Evolutionary conservation across 2,329 filamentous ascomycete genomes (phyloP), one percentile per base, ranked within the genome.

Genomic region (Trichoderma lentiforme): DNA sequence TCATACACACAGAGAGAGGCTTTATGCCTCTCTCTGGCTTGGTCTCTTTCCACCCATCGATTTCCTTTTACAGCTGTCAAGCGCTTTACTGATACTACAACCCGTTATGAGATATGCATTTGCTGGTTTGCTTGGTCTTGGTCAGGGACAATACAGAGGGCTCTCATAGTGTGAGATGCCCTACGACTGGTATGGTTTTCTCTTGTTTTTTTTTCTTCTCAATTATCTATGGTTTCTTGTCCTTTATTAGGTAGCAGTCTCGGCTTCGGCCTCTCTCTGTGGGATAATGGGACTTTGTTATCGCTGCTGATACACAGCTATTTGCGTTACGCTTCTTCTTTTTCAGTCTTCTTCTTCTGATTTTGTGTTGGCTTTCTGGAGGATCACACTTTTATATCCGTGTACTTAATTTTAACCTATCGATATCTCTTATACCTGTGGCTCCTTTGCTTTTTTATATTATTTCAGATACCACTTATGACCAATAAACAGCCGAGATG

Each of bases 401-500:
- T 66, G 56, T 70, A 56, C 30, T 70, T 73, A 72, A 74, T 64
- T 63, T 63, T 64, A 43, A 28, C 53, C 57, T 53, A 51, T 66
- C 30, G 62, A 63, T 7, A 30, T 15, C 56, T 34, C 65, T 18
- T 57, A 24, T 30, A 28, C 32, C 47, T 57, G 32, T 43, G 34
- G 53, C 43, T 26, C 58, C 58, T 62, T 43, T 71, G 28, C 39
- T 71, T n/a, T 21, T 32, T 63, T 3, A 26, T 62, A 61, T 7
- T 36, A 56, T 30, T 61, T 62, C 67, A 71, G 71, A 73, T 73
- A 73, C 71, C 71, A 73, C 51, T 71, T 65, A 64, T 62, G 69
- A 71, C 58, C 67, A 71, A 73, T 73, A 73, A 57, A 73, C 39
- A 39, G 68, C 60, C 21, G 56, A 26, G 39, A 66, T 60, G 43